Conservation (phyloP, 2,329 filamentous ascomycete genomes). For the Aspergillus texensis region DNA sequence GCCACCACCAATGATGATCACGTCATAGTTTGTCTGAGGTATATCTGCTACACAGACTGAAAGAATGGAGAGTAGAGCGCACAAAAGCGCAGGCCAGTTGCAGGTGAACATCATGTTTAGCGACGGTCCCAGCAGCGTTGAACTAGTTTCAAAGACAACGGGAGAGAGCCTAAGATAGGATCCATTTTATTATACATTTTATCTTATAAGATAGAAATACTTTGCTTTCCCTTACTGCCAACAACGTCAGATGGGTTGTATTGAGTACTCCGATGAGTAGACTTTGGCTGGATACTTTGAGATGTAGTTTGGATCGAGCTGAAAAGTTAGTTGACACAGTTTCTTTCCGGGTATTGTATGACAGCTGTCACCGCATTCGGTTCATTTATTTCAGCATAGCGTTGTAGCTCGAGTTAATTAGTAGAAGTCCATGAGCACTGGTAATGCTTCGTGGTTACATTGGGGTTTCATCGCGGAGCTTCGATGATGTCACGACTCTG, state of each 20-base stretch:
- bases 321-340: background rate
- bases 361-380: background rate
- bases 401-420: background rate
- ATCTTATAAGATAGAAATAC: background rate
- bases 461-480: background rate
- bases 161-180: background rate
- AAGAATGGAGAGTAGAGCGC: background rate
- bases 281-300: background rate
- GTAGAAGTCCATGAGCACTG: too few relatives aligned
- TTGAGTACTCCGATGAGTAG: background rate
- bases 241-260: background rate
- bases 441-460: background rate
- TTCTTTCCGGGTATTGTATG: background rate
- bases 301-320: background rate
- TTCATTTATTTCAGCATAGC: background rate
- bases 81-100: background rate
- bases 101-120: background rate
- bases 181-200: background rate
- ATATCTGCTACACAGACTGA: slow-evolving; percentile 11
- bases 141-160: background rate
- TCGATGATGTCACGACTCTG: background rate
- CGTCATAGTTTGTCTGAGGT: slow-evolving; percentile 50
- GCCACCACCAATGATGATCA: slow-evolving; percentile 59
- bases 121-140: background rate
- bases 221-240: background rate